These are phyloP conservation scores for Plasmodium falciparum DNA, from an alignment of 169 alveolate genomes.

Conservation along the genomic window DNA sequence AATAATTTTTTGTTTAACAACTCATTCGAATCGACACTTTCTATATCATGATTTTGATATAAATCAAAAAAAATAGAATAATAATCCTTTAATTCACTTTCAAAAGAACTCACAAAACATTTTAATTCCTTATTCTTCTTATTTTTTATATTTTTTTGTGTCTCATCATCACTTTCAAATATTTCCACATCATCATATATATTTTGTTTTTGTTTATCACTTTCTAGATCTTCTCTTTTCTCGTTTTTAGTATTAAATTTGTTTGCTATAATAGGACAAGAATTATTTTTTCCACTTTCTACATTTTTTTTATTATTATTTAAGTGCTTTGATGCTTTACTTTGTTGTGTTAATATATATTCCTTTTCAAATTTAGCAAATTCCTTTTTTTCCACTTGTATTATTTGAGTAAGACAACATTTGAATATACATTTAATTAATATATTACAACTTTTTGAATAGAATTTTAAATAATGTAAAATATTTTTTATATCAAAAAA, in stretches of 20 bases:
- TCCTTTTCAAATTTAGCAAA: conserved; percentile 17
- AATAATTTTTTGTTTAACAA: conserved; percentile 18
- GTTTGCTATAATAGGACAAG: background rate
- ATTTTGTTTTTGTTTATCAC: background rate
- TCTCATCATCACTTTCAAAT: background rate
- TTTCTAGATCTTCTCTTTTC: background rate
- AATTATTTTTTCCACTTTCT: background rate
- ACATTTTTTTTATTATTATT: background rate
- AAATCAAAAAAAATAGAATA: conserved; percentile 37
- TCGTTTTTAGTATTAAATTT: background rate
- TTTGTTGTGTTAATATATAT: conserved; percentile 4
- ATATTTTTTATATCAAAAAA: conserved; percentile 51
- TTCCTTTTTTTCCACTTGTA: background rate
- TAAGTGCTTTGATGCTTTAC: background rate
- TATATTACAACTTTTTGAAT: conserved; percentile 26
- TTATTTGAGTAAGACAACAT: conserved; percentile 16
- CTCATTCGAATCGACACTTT: background rate
- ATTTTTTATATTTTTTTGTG: background rate
- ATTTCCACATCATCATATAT: background rate
- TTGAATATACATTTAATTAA: conserved; percentile 39
- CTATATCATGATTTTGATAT: conserved; percentile 26
- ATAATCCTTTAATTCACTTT: conserved; percentile 15
- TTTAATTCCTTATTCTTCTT: background rate
- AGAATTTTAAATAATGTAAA: conserved; percentile 40
- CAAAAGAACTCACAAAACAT: background rate